These are phyloP conservation scores for Sphagnum contortum DNA, from an alignment of 225 moss, liverwort and hornwort species.

Conservation along the genomic window DNA sequence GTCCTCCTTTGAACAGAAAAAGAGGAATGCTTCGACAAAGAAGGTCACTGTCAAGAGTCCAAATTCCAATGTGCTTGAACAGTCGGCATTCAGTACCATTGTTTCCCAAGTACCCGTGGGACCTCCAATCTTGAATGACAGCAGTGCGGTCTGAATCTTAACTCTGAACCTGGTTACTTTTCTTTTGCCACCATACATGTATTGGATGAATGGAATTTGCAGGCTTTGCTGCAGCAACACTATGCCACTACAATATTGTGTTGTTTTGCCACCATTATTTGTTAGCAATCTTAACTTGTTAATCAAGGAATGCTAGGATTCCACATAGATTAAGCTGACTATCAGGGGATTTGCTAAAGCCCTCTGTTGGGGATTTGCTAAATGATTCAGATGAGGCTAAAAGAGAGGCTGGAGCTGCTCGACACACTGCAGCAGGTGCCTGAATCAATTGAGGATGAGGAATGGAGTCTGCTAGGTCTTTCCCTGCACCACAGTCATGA, in stretches of 20 bases:
- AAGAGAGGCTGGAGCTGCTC: conserved; percentile 65
- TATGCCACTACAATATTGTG: conserved; percentile 5
- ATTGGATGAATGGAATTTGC: no score
- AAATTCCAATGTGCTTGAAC: conserved; percentile 38
- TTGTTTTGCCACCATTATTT: not conserved
- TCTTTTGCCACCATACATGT: no score
- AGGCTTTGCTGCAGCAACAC: not conserved
- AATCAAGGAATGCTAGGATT: no score
- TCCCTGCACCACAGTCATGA: conserved; percentile 64
- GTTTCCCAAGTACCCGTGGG: conserved; percentile 49
- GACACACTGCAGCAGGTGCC: conserved; percentile 60
- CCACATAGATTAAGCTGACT: no score
- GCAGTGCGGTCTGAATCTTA: conserved; percentile 30
- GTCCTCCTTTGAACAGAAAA: conserved; percentile 24
- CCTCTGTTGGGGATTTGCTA: no score
- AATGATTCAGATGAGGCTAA: conserved; percentile 32
- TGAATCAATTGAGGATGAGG: conserved; percentile 53
- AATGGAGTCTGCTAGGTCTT: conserved; percentile 61
- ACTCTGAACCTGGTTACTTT: no score
- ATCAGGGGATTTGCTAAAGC: no score
- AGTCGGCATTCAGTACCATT: conserved; percentile 38
- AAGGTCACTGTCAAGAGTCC: conserved; percentile 35
- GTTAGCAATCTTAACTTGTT: no score
- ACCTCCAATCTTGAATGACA: conserved; percentile 48
- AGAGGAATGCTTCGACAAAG: conserved; percentile 31